Percentiles rank a stretch among this genome's conserved stretches.
phyloP scores from a whole-genome alignment of 768 basidiomycete genomes.

The Vararia minispora region DNA sequence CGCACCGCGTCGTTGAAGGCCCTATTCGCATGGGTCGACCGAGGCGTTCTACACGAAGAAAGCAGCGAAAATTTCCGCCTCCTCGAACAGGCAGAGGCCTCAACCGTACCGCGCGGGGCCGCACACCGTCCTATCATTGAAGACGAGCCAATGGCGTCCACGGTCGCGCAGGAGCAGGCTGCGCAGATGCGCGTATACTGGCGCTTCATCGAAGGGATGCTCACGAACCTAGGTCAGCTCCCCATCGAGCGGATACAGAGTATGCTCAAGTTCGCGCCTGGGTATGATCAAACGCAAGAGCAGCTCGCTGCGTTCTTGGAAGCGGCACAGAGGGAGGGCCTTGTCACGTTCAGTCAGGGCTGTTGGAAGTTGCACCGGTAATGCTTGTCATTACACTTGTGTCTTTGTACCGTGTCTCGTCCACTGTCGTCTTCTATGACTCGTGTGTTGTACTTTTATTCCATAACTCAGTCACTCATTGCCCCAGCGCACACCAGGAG shows the following conservation, averaged over 20 bases:
- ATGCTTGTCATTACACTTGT: constrained; percentile 5
- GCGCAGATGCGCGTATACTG: constrained; percentile 84
- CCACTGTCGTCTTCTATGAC: too few relatives aligned
- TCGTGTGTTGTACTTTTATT: too few relatives aligned
- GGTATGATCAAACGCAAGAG: constrained; percentile 70
- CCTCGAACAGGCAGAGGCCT: constrained; percentile 49
- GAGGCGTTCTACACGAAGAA: constrained; percentile 70
- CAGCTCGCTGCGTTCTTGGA: constrained; percentile 77
- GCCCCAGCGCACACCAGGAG: too few relatives aligned
- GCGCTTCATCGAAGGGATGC: constrained; percentile 90
- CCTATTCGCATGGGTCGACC: constrained; percentile 72
- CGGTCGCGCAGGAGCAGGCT: constrained; percentile 62
- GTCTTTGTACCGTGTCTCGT: too few relatives aligned
- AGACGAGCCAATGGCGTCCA: constrained; percentile 36
- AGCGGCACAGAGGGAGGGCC: constrained; percentile 64
- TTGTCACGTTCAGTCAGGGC: constrained; percentile 60
- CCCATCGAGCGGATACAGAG: constrained; percentile 77
- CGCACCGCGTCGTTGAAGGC: constrained; percentile 58
- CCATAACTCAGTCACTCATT: too few relatives aligned
- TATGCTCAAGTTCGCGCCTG: constrained; percentile 78
- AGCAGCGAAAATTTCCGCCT: constrained; percentile 47
- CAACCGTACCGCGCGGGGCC: not conserved
- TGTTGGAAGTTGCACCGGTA: constrained; percentile 45
- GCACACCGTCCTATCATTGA: constrained; percentile 24
- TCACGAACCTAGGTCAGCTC: constrained; percentile 73